Base-by-base conservation (phyloP, 805 yeast genomes). In the Zygoascus flipseniorum region DNA sequence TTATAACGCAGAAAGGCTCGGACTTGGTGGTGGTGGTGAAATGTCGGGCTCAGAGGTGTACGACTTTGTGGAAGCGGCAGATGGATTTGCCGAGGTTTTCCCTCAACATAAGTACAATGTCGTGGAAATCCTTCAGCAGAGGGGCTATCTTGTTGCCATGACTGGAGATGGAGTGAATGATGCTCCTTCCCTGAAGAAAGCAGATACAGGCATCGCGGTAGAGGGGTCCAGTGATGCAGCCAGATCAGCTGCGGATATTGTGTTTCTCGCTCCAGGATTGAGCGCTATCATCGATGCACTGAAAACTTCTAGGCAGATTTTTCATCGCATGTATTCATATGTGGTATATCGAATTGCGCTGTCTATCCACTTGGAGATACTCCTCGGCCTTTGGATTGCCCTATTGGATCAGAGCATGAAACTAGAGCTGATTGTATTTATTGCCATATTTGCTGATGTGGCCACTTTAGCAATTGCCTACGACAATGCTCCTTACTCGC, bases 301-400 rank as follows among this genome's bases (percentile, higher is more conserved):
- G 32, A 89, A 89, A 83, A 89, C 96, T 68, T 87, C 96, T 60
- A 81, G 96, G 77, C 95, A 88, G 76, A 88, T 88, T 83, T 88
- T 88, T 95, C 97, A 89, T 90, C 86, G 97, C 80, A 89, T 89
- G 97, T 89, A 89, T 83, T 82, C 97, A 65, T 89, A 89, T 76
- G 96, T 89, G 77, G 96, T 89, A 68, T 89, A 89, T 90, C 90
- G 97, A 81, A 89, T 89, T 74, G 97, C 97, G 71, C 78, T 89
- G 71, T 89, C 96, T 59, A 80, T 89, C 69, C 97, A 89, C 77
- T 84, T 89, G 80, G 97, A 89, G 77, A 76, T 89, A 68, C 89
- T 89, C 85, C 78, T 89, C 67, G 97, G 96, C 78, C 79, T 89
- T 72, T 89, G 97, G 96, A 88, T 89, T 80, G 96, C 95, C 67